A percentile compares a stretch with the other conserved stretches of the same genome.
phyloP scores from a whole-genome alignment of 257 asterid genomes.

The Solanum microdontum region DNA sequence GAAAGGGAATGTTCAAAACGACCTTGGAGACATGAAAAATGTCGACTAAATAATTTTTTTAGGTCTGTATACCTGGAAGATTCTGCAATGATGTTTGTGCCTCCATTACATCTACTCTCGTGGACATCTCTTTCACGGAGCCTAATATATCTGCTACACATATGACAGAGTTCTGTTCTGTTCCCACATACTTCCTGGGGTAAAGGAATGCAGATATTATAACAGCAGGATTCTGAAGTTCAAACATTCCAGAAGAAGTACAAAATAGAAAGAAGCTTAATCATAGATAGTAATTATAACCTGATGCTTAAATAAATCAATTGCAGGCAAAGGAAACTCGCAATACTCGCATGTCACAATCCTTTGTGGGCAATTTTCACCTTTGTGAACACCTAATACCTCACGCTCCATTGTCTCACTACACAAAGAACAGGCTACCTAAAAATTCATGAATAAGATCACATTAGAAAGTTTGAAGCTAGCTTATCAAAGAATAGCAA shows the following conservation, averaged over 20 bases:
- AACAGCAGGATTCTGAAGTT: neutral
- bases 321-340: slow-evolving; percentile 92
- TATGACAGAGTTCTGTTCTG: slow-evolving; percentile 69
- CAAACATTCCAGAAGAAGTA: neutral
- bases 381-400: slow-evolving; percentile 63
- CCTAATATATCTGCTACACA: slow-evolving; percentile 75
- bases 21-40: neutral
- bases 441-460: slow-evolving; percentile 23
- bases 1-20: neutral
- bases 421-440: slow-evolving; percentile 94
- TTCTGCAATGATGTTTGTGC: slow-evolving; percentile 44
- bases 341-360: slow-evolving; percentile 84
- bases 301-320: slow-evolving; percentile 92
- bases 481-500: neutral
- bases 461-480: neutral
- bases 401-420: slow-evolving; percentile 84
- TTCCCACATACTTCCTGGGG: slow-evolving; percentile 91
- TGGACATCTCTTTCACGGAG: slow-evolving; percentile 69
- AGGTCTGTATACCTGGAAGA: slow-evolving; percentile 59
- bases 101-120: slow-evolving; percentile 57
- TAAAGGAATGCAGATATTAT: slow-evolving; percentile 3
- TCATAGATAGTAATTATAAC: slow-evolving; percentile 19
- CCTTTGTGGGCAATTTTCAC: slow-evolving; percentile 85
- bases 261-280: neutral
- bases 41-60: neutral